These are phyloP conservation scores for Arachis stenosperma DNA, from an alignment of 306 rosid species.

Conservation along the genomic window DNA sequence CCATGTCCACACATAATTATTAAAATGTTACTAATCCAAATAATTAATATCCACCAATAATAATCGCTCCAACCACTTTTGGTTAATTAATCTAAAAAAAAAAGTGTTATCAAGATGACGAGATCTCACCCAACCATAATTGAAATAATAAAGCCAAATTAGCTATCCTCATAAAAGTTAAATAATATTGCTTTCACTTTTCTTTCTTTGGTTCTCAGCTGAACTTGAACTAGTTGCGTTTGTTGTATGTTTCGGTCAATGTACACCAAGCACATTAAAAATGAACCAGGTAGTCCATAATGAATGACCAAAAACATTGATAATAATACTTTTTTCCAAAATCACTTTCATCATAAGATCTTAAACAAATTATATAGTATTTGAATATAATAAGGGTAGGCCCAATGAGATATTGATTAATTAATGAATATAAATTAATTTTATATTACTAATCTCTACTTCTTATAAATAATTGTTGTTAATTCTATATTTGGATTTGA, in stretches of 20 bases:
- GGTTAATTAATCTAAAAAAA: background rate
- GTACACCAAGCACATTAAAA: background rate
- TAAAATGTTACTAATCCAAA: background rate
- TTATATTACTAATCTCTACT: too few species aligned
- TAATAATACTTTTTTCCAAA: too few species aligned
- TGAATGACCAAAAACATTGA: background rate
- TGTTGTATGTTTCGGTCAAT: background rate
- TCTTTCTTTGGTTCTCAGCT: slow-evolving; percentile 13
- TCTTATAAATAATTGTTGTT: too few species aligned
- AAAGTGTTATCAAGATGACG: background rate
- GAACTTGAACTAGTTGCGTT: background rate
- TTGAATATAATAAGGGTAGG: background rate
- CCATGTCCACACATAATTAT: background rate
- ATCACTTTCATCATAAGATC: background rate
- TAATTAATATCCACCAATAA: background rate
- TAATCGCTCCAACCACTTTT: background rate
- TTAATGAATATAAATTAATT: background rate
- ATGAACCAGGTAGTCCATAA: background rate
- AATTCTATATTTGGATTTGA: too few species aligned
- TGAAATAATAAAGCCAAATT: slow-evolving; percentile 15
- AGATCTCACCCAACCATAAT: slow-evolving; percentile 15
- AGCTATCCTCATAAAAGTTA: background rate
- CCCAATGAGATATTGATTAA: background rate
- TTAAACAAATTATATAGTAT: background rate
- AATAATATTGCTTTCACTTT: background rate